Conservation (phyloP, 176 grass and related monocot genomes). For the Rhipidocladum racemiflorum region DNA sequence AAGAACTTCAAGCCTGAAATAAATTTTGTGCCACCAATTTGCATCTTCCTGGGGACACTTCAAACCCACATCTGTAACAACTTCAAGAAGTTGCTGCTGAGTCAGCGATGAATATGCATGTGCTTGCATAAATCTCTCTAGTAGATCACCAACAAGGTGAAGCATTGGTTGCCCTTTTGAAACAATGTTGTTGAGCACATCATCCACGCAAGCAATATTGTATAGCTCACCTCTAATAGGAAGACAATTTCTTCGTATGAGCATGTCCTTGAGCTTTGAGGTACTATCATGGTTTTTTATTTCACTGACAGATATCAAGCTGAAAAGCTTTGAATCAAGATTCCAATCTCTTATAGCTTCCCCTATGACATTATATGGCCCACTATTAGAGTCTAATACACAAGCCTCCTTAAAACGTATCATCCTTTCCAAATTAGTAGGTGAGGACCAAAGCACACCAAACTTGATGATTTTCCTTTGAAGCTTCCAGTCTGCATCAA, state of each 20-base stretch:
- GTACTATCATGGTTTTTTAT: slow-evolving; percentile 24
- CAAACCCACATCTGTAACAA: slow-evolving; percentile 33
- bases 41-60: slow-evolving; percentile 47
- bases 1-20: slow-evolving; percentile 43
- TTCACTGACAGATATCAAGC: slow-evolving; percentile 37
- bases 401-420: slow-evolving; percentile 40
- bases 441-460: slow-evolving; percentile 41
- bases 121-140: slow-evolving; percentile 38
- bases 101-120: slow-evolving; percentile 13
- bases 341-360: slow-evolving; percentile 60
- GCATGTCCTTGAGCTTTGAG: slow-evolving; percentile 36
- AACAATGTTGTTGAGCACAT: slow-evolving; percentile 36
- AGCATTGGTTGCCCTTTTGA: slow-evolving; percentile 37
- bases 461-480: slow-evolving; percentile 55
- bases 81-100: slow-evolving; percentile 38
- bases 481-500: slow-evolving; percentile 51
- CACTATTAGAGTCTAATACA: slow-evolving; percentile 36
- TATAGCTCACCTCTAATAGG: slow-evolving; percentile 48
- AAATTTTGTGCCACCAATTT: slow-evolving; percentile 55
- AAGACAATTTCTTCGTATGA: slow-evolving; percentile 32
- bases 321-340: slow-evolving; percentile 50
- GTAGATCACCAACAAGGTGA: slow-evolving; percentile 33
- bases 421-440: slow-evolving; percentile 48
- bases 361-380: slow-evolving; percentile 43
- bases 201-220: slow-evolving; percentile 45